Conservation (phyloP, 495 filamentous ascomycete species). For the Penicillium longicatenatum region DNA sequence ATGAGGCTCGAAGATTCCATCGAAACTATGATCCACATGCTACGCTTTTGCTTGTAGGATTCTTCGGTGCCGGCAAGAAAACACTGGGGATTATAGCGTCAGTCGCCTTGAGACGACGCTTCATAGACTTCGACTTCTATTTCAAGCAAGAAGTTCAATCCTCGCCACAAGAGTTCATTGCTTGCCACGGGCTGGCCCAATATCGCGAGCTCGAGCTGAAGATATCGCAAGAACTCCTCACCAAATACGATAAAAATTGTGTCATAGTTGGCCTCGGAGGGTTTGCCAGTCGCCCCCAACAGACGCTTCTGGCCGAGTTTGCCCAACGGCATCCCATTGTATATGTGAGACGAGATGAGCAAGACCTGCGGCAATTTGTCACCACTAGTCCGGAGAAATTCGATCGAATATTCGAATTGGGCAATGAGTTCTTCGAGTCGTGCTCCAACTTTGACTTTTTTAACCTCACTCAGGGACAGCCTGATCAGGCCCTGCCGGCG, state of each 20-base stretch:
- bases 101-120: constrained; percentile 60
- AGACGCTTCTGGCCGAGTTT: constrained; percentile 32
- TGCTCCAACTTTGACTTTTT: constrained; percentile 74
- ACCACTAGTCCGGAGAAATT: constrained; percentile 46
- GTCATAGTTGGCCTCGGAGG: constrained; percentile 58
- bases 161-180: constrained; percentile 57
- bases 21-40: constrained; percentile 38
- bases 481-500: constrained; percentile 5
- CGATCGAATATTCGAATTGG: constrained; percentile 46
- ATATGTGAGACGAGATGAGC: constrained; percentile 62
- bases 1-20: constrained; percentile 5
- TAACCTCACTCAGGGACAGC: constrained; percentile 48
- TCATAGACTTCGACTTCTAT: constrained; percentile 65
- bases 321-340: constrained; percentile 59
- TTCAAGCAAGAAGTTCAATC: constrained; percentile 61
- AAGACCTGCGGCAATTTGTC: constrained; percentile 38
- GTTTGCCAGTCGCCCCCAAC: constrained; percentile 18
- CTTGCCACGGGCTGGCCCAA: constrained; percentile 54
- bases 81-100: constrained; percentile 74
- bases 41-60: constrained; percentile 70
- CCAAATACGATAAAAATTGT: constrained; percentile 53
- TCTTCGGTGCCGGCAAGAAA: constrained; percentile 68
- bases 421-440: constrained; percentile 46
- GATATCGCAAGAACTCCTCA: constrained; percentile 59
- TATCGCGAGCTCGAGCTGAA: constrained; percentile 59